Percentiles rank a stretch among this genome's conserved stretches.
phyloP scores from a whole-genome alignment of 1,284 basidiomycete species.

The Ganoderma boninense region DNA sequence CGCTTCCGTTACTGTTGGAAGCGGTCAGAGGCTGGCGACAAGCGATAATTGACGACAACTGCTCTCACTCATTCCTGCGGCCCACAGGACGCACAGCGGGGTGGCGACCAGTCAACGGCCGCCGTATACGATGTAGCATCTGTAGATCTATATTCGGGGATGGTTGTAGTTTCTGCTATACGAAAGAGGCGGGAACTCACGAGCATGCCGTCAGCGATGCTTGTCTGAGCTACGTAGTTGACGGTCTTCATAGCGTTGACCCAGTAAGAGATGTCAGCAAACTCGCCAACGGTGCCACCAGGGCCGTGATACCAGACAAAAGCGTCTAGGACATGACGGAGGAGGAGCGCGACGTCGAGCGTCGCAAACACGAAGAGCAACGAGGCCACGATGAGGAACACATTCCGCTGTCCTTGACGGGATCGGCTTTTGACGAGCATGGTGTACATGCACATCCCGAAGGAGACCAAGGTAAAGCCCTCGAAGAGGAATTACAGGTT shows the following conservation, averaged over 20 bases:
- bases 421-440: slow-evolving; percentile 2
- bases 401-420: background rate
- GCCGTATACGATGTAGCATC: slow-evolving; percentile 38
- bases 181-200: background rate
- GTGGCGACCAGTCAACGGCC: slow-evolving; percentile 23
- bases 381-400: slow-evolving; percentile 20
- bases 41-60: background rate
- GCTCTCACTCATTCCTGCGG: background rate
- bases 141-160: slow-evolving; percentile 35
- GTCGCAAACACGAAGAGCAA: slow-evolving; percentile 31
- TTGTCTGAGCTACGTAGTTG: background rate
- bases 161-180: background rate
- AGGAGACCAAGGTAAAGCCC: slow-evolving; percentile 10
- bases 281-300: no score
- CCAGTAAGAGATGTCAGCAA: no score
- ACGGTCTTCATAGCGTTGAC: no score
- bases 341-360: slow-evolving; percentile 36
- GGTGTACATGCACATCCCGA: background rate
- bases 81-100: background rate
- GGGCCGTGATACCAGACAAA: slow-evolving; percentile 32
- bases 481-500: slow-evolving; percentile 3
- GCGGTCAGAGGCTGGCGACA: background rate
- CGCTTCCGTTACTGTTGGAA: background rate
- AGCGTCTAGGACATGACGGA: slow-evolving; percentile 35
- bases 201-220: background rate